Base-by-base conservation (phyloP, 148 eudicot genomes). In the Salicornia ramosissima region DNA sequence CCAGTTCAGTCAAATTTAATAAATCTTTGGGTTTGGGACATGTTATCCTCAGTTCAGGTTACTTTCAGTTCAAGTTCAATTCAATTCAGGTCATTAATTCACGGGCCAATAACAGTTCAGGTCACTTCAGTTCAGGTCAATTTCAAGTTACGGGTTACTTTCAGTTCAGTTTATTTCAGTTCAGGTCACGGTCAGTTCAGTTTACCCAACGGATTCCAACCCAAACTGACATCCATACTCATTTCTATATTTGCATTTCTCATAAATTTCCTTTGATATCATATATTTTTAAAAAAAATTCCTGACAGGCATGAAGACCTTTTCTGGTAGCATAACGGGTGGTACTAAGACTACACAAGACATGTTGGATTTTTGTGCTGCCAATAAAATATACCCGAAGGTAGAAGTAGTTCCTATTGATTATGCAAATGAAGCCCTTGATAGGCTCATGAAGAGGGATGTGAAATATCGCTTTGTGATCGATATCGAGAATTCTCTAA, bases 381-480 rank as follows among this genome's bases (percentile, higher is more conserved):
- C 81, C 43, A 53, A 82, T 18, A 77, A 84, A 67, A 67, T 91
- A 50, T 85, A 88, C 66, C 91, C 97, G 7, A 81, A 82, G 30
- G 83, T 87, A 3, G 96, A 90, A 65, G 67, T 84, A 10, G 62
- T 90, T 64, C 96, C 94, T 0, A 88, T 90, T 69, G 77, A 86
- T 47, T 78, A 90, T 67, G 85, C 84, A 26, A 86, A 88, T 67
- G 90, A 91, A 77, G 97, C 94, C 53, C 75, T 86, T 25, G 94
- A 91, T 76, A 75, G 88, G 81, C 59, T 86, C 12, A 40, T 85
- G n/a, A 90, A 83, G 70, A 83, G 78, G 78, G 89, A 88, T 61
- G 86, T 88, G 61, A 86, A 88, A 66, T 88, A 86, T 51, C 87
- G 92, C n/a, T 90, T 90, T 81, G 96, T 90, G 73, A 87, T 90